Evolutionary conservation across 805 yeast genomes (phyloP).

Genomic region (Lachancea sp.): DNA sequence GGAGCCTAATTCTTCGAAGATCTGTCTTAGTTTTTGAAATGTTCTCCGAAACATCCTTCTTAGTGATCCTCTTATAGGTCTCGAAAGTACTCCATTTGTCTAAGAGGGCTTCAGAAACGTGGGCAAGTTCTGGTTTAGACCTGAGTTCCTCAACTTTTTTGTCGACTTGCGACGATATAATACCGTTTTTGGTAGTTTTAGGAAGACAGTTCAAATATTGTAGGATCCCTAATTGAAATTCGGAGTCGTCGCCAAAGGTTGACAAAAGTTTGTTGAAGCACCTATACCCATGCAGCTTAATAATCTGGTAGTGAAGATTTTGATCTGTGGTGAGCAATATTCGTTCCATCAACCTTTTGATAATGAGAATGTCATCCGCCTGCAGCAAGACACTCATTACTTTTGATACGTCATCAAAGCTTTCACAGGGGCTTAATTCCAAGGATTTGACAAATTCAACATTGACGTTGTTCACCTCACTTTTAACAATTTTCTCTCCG

Average conservation of each 20-base stretch:
- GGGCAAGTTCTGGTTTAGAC: conserved; percentile 19
- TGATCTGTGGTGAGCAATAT: conserved; percentile 47
- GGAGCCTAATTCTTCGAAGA: conserved; percentile 29
- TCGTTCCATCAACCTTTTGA: conserved; percentile 61
- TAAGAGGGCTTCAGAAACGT: conserved; percentile 39
- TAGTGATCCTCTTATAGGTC: conserved; percentile 82
- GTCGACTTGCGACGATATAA: conserved; percentile 69
- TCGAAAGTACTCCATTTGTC: conserved; percentile 67
- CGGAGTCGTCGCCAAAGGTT: conserved; percentile 35
- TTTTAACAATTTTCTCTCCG: conserved; percentile 41
- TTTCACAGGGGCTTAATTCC: conserved; percentile 43
- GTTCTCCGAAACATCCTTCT: conserved; percentile 34
- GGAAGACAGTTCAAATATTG: conserved; percentile 61
- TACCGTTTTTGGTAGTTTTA: conserved; percentile 66
- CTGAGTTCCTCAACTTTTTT: conserved; percentile 45
- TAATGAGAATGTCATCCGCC: conserved; percentile 59
- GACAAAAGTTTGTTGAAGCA: conserved; percentile 58
- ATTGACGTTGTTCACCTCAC: conserved; percentile 51
- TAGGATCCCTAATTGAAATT: conserved; percentile 44
- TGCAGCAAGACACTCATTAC: conserved; percentile 80
- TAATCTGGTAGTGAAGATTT: conserved; percentile 49
- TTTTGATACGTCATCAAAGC: conserved; percentile 57
- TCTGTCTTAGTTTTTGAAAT: conserved; percentile 23
- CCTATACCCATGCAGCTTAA: conserved; percentile 81
- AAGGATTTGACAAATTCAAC: conserved; percentile 58